phyloP scores from a whole-genome alignment of 2,329 filamentous ascomycete species.

The Setomelanomma holmii region DNA sequence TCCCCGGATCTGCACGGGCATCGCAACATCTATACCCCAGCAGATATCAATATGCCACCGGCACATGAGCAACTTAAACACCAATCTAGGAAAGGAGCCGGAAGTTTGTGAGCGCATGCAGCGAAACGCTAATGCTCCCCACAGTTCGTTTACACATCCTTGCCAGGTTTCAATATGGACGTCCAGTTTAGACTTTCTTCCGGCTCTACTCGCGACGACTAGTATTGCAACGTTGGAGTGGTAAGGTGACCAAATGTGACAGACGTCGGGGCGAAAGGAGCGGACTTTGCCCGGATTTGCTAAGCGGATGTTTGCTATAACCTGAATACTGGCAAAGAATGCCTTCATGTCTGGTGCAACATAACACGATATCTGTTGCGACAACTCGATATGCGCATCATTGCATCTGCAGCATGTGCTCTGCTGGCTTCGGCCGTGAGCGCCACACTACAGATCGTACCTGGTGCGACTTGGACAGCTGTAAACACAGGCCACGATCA shows the following conservation, averaged over 20 bases:
- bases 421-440: conserved; percentile 26
- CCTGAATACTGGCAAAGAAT: background rate
- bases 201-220: conserved; percentile 17
- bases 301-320: conserved; percentile 2
- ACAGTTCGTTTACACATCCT: conserved; percentile 18
- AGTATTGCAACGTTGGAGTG: conserved; percentile 12
- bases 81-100: conserved; percentile 17
- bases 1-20: conserved; percentile 3
- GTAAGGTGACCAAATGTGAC: background rate
- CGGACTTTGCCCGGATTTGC: background rate
- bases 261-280: background rate
- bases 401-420: conserved; percentile 12
- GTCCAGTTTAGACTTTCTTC: conserved; percentile 8
- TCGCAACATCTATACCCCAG: conserved; percentile 11
- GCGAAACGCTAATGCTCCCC: conserved; percentile 20
- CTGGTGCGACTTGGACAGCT: conserved; percentile 51
- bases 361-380: background rate
- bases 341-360: background rate
- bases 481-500: conserved; percentile 16
- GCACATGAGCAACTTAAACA: conserved; percentile 12
- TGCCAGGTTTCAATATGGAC: conserved; percentile 13
- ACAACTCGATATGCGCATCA: conserved; percentile 27
- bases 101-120: conserved; percentile 5
- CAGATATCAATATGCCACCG: conserved; percentile 5
- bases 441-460: conserved; percentile 48